Conservation (phyloP, 1,139 yeast genomes). For the Arxiozyma telluris region DNA sequence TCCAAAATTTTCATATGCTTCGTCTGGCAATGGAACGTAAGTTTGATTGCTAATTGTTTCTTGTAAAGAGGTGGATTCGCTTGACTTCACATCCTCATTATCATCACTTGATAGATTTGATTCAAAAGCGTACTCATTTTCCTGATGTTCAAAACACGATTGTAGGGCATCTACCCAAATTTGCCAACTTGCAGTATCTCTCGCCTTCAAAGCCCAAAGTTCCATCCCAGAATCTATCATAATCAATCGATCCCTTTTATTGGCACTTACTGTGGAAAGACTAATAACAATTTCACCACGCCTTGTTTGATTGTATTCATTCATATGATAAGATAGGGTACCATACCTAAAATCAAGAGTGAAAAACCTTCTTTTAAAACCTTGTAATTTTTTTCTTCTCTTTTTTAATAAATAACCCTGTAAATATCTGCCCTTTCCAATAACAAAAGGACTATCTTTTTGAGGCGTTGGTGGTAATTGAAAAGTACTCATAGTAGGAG, state of each 20-base stretch:
- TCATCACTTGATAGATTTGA: constrained; percentile 4
- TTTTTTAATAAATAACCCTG: constrained; percentile 75
- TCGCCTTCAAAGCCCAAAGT: constrained; percentile 79
- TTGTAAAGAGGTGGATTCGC: constrained; percentile 1
- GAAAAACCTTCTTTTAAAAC: constrained; percentile 78
- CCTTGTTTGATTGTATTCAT: constrained; percentile 57
- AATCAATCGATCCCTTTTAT: constrained; percentile 56
- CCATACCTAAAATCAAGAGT: constrained; percentile 75
- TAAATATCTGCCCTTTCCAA: constrained; percentile 34
- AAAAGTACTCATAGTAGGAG: constrained; percentile 13
- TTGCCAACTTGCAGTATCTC: constrained; percentile 54
- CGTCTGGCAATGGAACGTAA: constrained; percentile 15
- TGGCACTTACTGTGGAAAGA: constrained; percentile 73
- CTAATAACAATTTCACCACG: constrained; percentile 90
- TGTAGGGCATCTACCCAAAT: constrained; percentile 74
- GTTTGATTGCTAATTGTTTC: constrained; percentile 1
- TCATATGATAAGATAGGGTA: constrained; percentile 70
- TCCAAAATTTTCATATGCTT: constrained; percentile 14
- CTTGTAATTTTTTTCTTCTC: constrained; percentile 73
- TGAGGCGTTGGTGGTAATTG: constrained; percentile 20
- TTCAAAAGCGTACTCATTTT: not conserved
- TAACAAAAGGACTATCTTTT: constrained; percentile 15
- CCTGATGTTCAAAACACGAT: constrained; percentile 21
- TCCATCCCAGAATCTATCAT: constrained; percentile 94
- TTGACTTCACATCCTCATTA: constrained; percentile 1